Evolutionary conservation across 1,284 basidiomycete genomes (phyloP).

Genomic region (Phenoliferia sp.): DNA sequence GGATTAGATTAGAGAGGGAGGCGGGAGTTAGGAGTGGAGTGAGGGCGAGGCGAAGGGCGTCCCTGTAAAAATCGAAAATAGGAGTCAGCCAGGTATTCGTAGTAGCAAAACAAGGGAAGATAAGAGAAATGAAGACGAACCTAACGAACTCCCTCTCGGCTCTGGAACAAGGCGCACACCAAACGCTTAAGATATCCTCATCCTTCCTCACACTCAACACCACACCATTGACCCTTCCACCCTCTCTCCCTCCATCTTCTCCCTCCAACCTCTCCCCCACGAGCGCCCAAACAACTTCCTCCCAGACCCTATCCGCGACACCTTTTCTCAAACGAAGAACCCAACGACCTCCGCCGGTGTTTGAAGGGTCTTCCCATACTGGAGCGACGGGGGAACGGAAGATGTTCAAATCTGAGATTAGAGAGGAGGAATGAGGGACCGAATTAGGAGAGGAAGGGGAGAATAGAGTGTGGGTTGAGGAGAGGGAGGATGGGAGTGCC

Average conservation of each 20-base stretch:
- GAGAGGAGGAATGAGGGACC: conserved; percentile 20
- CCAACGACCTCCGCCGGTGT: conserved; percentile 46
- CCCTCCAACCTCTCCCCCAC: conserved; percentile 29
- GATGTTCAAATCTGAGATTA: conserved; percentile 39
- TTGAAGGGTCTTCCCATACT: conserved; percentile 45
- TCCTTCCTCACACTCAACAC: conserved; percentile 35
- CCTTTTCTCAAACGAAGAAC: conserved; percentile 42
- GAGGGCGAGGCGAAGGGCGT: conserved; percentile 24
- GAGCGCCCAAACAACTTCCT: conserved; percentile 33
- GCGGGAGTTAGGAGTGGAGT: conserved; percentile 19
- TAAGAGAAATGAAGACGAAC: not conserved
- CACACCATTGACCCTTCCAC: conserved; percentile 33
- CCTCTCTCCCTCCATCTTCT: conserved; percentile 17
- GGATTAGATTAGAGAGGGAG: conserved; percentile 16
- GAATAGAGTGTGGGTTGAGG: conserved; percentile 23
- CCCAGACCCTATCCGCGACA: conserved; percentile 36
- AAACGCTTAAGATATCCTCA: conserved; percentile 36
- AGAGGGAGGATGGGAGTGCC: conserved; percentile 23
- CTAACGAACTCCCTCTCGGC: conserved; percentile 27
- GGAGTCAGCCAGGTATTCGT: not conserved
- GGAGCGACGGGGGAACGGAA: conserved; percentile 45
- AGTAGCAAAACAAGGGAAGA: too few species aligned
- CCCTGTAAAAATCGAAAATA: conserved; percentile 3
- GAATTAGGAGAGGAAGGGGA: conserved; percentile 1
- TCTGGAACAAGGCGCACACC: conserved; percentile 29